Evolutionary conservation across 2,329 filamentous ascomycete species (phyloP).

Genomic region (Arthrobotrys sphaeroides): DNA sequence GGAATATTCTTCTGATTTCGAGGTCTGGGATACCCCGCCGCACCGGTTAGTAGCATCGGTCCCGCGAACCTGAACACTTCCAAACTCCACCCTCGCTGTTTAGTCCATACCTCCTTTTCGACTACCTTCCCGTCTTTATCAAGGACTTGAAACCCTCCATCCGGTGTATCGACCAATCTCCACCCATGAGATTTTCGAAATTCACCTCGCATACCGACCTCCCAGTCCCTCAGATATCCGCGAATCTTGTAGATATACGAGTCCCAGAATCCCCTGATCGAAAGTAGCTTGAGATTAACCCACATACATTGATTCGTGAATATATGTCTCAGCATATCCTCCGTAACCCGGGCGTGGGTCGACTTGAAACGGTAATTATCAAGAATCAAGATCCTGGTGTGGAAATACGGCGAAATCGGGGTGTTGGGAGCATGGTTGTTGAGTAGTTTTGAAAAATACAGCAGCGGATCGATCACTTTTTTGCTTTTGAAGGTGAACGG

Average conservation of each 20-base stretch:
- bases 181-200: slow-evolving; percentile 23
- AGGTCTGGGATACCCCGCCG: not conserved
- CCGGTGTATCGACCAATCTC: slow-evolving; percentile 9
- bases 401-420: slow-evolving; percentile 42
- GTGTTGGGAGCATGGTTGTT: slow-evolving; percentile 34
- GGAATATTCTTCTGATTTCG: slow-evolving; percentile 3
- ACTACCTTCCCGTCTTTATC: slow-evolving; percentile 13
- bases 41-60: slow-evolving; percentile 14
- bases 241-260: slow-evolving; percentile 15
- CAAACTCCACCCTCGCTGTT: slow-evolving; percentile 24
- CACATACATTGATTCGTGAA: slow-evolving; percentile 38
- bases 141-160: slow-evolving; percentile 6
- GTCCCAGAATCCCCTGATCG: slow-evolving; percentile 37
- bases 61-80: slow-evolving; percentile 40
- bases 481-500: not conserved
- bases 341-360: slow-evolving; percentile 4
- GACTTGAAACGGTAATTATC: slow-evolving; percentile 35
- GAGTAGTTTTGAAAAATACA: slow-evolving; percentile 11
- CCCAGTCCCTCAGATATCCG: slow-evolving; percentile 32
- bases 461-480: not conserved
- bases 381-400: slow-evolving; percentile 39
- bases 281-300: slow-evolving; percentile 25
- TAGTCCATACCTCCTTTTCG: slow-evolving; percentile 9
- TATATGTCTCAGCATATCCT: slow-evolving; percentile 20
- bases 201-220: slow-evolving; percentile 37